Percentiles rank a stretch among this genome's conserved stretches.
phyloP scores from a whole-genome alignment of 495 filamentous ascomycete genomes.

The Penicillium paxilli region DNA sequence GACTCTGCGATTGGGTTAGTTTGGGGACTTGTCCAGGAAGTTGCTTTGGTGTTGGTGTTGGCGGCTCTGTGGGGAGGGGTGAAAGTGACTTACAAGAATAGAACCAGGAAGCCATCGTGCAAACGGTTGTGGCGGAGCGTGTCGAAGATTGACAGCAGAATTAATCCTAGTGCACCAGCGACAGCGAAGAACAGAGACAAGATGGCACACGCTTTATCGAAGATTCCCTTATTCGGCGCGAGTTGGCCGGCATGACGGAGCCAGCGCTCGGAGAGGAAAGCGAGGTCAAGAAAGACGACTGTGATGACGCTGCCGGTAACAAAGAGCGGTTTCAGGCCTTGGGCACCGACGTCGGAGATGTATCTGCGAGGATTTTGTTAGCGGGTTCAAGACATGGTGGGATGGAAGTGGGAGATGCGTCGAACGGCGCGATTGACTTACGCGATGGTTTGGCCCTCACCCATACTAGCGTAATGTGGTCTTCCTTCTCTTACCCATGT shows the following conservation, averaged over 20 bases:
- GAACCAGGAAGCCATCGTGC: conserved; percentile 74
- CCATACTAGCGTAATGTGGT: conserved; percentile 68
- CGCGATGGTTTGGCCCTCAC: conserved; percentile 65
- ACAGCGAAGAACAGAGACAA: conserved; percentile 72
- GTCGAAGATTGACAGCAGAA: conserved; percentile 84
- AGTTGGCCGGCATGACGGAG: conserved; percentile 75
- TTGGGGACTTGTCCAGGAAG: no score
- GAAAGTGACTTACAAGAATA: conserved; percentile 69
- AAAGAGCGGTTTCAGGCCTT: conserved; percentile 80
- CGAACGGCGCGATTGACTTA: conserved; percentile 51
- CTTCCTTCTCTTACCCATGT: conserved; percentile 65
- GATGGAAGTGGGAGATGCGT: no score
- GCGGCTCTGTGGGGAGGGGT: no score
- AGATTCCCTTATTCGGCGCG: conserved; percentile 62
- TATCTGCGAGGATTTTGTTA: conserved; percentile 24
- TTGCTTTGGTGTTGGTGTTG: no score
- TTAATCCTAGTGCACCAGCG: conserved; percentile 74
- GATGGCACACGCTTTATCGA: conserved; percentile 69
- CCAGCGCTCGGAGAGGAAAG: conserved; percentile 79
- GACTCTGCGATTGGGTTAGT: conserved; percentile 19
- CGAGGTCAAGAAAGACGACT: conserved; percentile 80
- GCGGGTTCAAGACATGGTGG: background rate
- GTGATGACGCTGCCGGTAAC: conserved; percentile 76
- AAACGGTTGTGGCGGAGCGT: conserved; percentile 61
- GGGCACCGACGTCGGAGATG: conserved; percentile 81